Percentiles rank a stretch among this genome's conserved stretches.
Conservation (phyloP, 305 asterid species). For the Fraxinus latifolia region DNA sequence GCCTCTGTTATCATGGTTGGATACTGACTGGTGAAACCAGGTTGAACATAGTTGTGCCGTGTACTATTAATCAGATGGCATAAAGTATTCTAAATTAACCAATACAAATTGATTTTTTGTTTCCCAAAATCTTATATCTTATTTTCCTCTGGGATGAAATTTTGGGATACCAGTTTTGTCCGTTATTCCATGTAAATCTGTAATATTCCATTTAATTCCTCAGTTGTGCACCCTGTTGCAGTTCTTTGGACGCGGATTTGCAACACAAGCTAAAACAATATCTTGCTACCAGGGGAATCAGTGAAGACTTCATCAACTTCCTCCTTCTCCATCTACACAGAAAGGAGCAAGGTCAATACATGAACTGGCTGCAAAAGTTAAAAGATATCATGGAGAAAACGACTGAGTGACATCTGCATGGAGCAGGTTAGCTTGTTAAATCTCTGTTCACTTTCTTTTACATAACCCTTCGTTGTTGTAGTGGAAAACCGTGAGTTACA, state of each 20-base stretch:
- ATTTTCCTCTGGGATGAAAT: neutral
- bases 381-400: slow-evolving; percentile 36
- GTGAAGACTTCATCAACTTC: slow-evolving; percentile 50
- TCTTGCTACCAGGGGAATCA: slow-evolving; percentile 64
- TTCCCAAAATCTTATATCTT: neutral
- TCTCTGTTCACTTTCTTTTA: neutral
- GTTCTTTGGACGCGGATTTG: slow-evolving; percentile 58
- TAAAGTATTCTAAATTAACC: neutral
- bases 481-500: neutral
- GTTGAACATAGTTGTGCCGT: neutral
- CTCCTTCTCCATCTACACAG: slow-evolving; percentile 64
- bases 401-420: slow-evolving; percentile 20
- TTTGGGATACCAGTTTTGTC: neutral
- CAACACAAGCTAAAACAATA: slow-evolving; percentile 63
- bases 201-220: slow-evolving; percentile 4
- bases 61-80: neutral
- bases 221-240: slow-evolving; percentile 26
- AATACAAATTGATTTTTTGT: neutral
- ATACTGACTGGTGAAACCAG: neutral
- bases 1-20: neutral
- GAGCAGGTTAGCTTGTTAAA: slow-evolving; percentile 6
- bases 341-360: slow-evolving; percentile 74
- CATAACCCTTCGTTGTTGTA: neutral
- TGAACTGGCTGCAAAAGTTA: slow-evolving; percentile 71
- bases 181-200: neutral